Conservation (phyloP, 176 grass and related monocot genomes). For the Bolboschoenus planiculmis region DNA sequence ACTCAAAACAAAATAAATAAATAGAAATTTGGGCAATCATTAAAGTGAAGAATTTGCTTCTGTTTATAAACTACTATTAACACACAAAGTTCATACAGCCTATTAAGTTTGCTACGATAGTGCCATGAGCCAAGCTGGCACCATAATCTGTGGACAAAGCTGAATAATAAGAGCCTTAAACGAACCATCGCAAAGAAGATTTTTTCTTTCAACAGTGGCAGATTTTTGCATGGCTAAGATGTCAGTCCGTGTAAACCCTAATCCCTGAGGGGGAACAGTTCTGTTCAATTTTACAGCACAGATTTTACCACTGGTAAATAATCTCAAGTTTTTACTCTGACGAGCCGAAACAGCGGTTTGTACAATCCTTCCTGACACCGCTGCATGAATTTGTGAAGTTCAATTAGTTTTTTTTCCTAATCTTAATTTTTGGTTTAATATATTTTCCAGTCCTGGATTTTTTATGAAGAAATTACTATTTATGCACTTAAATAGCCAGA, state of each 20-base stretch:
- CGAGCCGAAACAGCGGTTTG: conserved; percentile 68
- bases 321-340: conserved; percentile 65
- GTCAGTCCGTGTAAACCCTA: conserved; percentile 54
- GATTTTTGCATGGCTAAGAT: conserved; percentile 63
- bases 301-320: conserved; percentile 31
- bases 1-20: not conserved
- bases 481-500: not conserved
- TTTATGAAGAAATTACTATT: not conserved
- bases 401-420: conserved; percentile 21
- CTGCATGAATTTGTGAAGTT: conserved; percentile 72
- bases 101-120: not conserved
- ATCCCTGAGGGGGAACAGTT: conserved; percentile 39
- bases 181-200: conserved; percentile 76
- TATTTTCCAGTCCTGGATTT: not conserved
- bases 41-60: not conserved
- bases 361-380: conserved; percentile 72
- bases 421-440: conserved; percentile 1
- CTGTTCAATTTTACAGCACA: conserved; percentile 48
- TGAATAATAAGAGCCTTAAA: conserved; percentile 62
- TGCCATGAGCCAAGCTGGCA: not conserved
- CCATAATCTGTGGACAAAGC: conserved; percentile 32
- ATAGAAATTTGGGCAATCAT: not conserved
- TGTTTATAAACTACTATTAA: not conserved
- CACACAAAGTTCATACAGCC: not conserved
- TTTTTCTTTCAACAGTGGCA: conserved; percentile 42